Base-by-base conservation (phyloP, 2,329 filamentous ascomycete genomes). In the Ascochyta viciae-villosae region DNA sequence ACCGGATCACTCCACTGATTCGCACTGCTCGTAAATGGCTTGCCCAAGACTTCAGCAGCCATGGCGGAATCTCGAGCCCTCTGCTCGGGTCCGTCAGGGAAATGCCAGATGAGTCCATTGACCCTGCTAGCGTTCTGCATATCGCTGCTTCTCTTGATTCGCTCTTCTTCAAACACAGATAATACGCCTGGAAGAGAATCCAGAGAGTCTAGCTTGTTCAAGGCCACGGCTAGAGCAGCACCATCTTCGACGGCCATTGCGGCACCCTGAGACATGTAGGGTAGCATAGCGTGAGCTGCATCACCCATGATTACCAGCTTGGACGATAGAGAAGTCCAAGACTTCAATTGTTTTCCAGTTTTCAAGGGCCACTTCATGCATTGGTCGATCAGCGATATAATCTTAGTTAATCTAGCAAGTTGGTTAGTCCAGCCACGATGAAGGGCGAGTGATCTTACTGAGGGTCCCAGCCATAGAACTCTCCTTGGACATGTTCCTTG, bases 221-320 rank as follows among this genome's bases (percentile, higher is more conserved):
- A 60, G 0, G 68, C 69, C 3, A 57, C 77, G 1, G 87, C 87
- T 0, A 90, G 73, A 0, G 87, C 85, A 0, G 86, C 86, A 0
- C 86, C 87, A 49, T 90, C 88, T 67, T 90, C 88, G 0, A 90
- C 77, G 0, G 85, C 83, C 2, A 83, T 86, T 64, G 88, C 88
- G 13, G 87, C 88, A 0, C 88, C 66, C 44, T 66, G 59, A 1
- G 59, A 60, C 63, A 68, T 65, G 53, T 66, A 70, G 3, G 67
- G 66, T 9, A 70, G 37, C 62, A 67, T 67, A 4, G 67, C 55
- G 39, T 70, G 67, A 5, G 63, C 64, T 10, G 67, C 65, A 40
- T 70, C 67, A 24, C 66, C 65, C 0, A 70, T 40, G 4, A 70
- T 56, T 0, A 67, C 16, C 8, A 70, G 43, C 26, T 69, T 66